Base-by-base conservation (phyloP, 78 protist genomes). In the slime mould (Dictyostelium discoideum) region DNA sequence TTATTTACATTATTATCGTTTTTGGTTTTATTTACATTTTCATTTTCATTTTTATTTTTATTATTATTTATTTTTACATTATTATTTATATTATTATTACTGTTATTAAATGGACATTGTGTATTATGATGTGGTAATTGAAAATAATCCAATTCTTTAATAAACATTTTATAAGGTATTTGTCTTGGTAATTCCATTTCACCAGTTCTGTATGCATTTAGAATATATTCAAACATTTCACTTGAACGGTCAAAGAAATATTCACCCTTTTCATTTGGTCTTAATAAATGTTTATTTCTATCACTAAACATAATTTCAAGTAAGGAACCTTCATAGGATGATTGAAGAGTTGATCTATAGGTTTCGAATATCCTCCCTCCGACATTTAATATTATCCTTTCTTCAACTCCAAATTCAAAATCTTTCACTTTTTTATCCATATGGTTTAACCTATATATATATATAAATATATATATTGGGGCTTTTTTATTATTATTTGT, bases 291-390 rank as follows among this genome's bases (percentile, higher is more conserved):
- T 24, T 6, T n/a, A 37, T 92, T 92, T 44, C 96, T 32, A 8
- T 79, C 78, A 14, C 67, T 74, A 26, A 92, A 92, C 96, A 92
- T 92, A 3, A 69, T 85, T 6, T 76, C 73, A 11, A 92, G 57
- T 37, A 92, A 29, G 2, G 96, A 82, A 6, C 77, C 83, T 5
- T 65, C 84, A 48, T 69, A 76, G 2, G n/a, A 42, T 20, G 82
- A 44, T 32, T 32, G 50, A 26, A 92, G 57, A 2, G 96, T 86
- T 10, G 93, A 86, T 54, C 77, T 67, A 39, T 92, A 92, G 0
- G 96, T 92, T 57, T 84, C 90, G 24, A 92, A 92, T 50, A n/a
- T 18, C n/a, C 50, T 40, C 18, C 96, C 96, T 13, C 96, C 96
- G 39, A 92, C 96, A 81, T 92, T 92, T 20, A 92, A 60, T 14